Percentiles rank a stretch among this genome's conserved stretches.
Evolutionary conservation across 305 asterid genomes (phyloP).

Genomic region (Fraxinus xanthoxyloides): DNA sequence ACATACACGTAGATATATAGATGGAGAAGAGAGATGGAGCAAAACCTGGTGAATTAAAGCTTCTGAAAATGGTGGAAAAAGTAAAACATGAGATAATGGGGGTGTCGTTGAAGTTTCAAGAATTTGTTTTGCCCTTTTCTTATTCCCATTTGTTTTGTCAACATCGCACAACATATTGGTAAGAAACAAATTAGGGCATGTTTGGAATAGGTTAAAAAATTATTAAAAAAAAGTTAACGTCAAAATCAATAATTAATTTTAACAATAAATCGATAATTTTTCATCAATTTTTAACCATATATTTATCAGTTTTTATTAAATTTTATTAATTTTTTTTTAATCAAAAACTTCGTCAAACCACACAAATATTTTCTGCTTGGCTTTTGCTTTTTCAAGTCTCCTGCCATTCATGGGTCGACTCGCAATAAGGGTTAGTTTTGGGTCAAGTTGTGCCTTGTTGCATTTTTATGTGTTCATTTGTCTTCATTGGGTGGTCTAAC

Average conservation of each 20-base stretch:
- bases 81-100: slow-evolving; percentile 4
- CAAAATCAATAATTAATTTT: background rate
- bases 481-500: background rate
- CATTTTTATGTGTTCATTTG: background rate
- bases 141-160: background rate
- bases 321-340: no score
- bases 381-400: background rate
- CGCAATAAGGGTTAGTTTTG: background rate
- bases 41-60: slow-evolving; percentile 20
- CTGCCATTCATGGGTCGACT: background rate
- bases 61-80: slow-evolving; percentile 9
- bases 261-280: no score
- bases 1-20: background rate
- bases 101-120: background rate
- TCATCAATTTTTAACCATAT: background rate
- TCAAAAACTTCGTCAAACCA: background rate
- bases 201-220: background rate
- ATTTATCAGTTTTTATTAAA: background rate
- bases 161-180: background rate
- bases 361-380: background rate
- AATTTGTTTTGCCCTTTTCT: background rate
- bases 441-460: background rate
- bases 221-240: no score
- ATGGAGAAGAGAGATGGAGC: background rate
- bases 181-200: background rate